These are phyloP conservation scores for Aspergillus eucalypticola DNA, from an alignment of 2,329 filamentous ascomycete species.

Conservation along the genomic window DNA sequence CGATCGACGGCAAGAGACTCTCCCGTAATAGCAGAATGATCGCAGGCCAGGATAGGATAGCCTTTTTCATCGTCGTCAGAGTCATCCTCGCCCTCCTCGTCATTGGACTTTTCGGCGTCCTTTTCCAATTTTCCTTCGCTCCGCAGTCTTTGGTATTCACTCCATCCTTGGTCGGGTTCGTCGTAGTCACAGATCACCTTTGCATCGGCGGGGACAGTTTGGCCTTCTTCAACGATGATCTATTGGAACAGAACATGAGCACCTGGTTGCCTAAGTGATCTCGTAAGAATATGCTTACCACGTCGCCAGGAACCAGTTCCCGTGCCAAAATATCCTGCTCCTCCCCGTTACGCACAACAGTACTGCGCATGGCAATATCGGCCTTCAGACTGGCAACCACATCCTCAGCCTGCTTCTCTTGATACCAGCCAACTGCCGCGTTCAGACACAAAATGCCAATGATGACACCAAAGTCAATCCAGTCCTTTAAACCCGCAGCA, in stretches of 20 bases:
- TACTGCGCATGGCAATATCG: conserved; percentile 74
- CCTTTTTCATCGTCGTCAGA: conserved; percentile 54
- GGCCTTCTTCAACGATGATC: conserved; percentile 71
- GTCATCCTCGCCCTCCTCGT: conserved; percentile 55
- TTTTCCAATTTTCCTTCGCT: conserved; percentile 62
- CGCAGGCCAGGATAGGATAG: conserved; percentile 65
- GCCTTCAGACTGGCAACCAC: conserved; percentile 73
- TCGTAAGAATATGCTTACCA: conserved; percentile 51
- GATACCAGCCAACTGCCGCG: conserved; percentile 75
- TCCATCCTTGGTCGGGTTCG: conserved; percentile 56
- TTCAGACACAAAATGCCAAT: conserved; percentile 74
- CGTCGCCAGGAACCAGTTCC: conserved; percentile 75
- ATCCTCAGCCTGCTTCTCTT: conserved; percentile 78
- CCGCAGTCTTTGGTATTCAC: conserved; percentile 46
- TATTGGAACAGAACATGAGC: conserved; percentile 25
- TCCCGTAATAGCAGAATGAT: conserved; percentile 79
- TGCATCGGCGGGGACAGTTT: conserved; percentile 68
- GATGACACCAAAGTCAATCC: conserved; percentile 77
- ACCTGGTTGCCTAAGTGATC: not conserved
- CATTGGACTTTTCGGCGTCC: conserved; percentile 55
- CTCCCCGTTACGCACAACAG: conserved; percentile 66
- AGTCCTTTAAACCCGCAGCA: conserved; percentile 71
- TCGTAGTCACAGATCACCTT: conserved; percentile 73
- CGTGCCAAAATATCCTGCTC: conserved; percentile 69
- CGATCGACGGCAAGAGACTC: conserved; percentile 66